Evolutionary conservation across 768 basidiomycete genomes (phyloP).

Genomic region (Boletellus ananas): DNA sequence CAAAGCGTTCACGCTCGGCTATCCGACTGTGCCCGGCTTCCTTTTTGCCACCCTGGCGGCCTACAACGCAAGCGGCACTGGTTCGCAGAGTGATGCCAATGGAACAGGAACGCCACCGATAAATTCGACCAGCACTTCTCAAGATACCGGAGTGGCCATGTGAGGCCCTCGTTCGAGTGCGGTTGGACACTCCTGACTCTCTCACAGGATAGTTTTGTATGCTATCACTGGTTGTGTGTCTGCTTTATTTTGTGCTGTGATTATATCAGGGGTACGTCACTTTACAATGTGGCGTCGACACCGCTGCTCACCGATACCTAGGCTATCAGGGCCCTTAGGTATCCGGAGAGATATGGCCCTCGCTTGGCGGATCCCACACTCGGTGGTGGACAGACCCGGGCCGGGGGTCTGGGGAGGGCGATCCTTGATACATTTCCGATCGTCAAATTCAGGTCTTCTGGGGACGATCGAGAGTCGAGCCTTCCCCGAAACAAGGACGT

Average conservation of each 20-base stretch:
- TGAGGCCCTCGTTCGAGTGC: constrained; percentile 29
- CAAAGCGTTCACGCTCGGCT: constrained; percentile 38
- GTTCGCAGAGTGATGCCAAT: constrained; percentile 16
- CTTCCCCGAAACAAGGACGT: constrained; percentile 29
- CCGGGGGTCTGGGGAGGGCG: constrained; percentile 84
- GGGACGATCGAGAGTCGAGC: constrained; percentile 9
- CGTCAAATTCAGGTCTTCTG: constrained; percentile 67
- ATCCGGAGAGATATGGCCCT: constrained; percentile 91
- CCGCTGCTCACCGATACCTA: constrained; percentile 25
- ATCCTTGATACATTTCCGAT: constrained; percentile 95
- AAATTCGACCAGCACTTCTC: constrained; percentile 8
- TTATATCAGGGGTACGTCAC: constrained; percentile 71
- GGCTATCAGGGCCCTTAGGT: constrained; percentile 81
- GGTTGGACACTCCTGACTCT: constrained; percentile 7
- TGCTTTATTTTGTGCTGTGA: constrained; percentile 77
- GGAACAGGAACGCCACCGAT: constrained; percentile 12
- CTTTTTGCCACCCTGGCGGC: constrained; percentile 68
- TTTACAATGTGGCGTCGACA: background rate
- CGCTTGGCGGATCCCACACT: constrained; percentile 38
- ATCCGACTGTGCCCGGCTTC: constrained; percentile 51
- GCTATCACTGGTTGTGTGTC: constrained; percentile 88
- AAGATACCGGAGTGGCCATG: constrained; percentile 75
- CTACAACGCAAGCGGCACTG: constrained; percentile 51
- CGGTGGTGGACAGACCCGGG: constrained; percentile 56
- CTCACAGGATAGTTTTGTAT: constrained; percentile 70